These are phyloP conservation scores for Aspergillus unguis DNA, from an alignment of 2,329 filamentous ascomycete species.

Conservation along the genomic window DNA sequence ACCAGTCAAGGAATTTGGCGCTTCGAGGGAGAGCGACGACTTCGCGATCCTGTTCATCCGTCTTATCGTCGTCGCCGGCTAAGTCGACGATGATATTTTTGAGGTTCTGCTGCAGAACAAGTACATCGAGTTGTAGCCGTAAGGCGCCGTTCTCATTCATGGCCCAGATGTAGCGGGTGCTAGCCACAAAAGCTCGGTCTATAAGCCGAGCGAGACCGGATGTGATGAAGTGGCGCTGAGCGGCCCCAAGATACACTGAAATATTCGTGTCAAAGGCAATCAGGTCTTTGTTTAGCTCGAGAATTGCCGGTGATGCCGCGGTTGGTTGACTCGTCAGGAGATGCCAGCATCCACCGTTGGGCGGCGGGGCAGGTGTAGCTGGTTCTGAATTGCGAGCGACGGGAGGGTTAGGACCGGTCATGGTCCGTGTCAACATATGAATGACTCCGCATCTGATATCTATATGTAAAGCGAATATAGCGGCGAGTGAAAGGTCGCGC, in stretches of 20 bases:
- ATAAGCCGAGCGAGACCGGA: slow-evolving; percentile 73
- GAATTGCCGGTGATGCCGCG: slow-evolving; percentile 60
- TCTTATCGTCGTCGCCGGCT: slow-evolving; percentile 12
- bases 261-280: slow-evolving; percentile 85
- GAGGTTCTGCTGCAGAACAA: slow-evolving; percentile 93
- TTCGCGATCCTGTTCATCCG: slow-evolving; percentile 23
- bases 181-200: slow-evolving; percentile 72
- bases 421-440: slow-evolving; percentile 66
- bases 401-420: slow-evolving; percentile 55
- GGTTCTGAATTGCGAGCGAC: slow-evolving; percentile 33
- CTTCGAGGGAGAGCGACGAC: slow-evolving; percentile 42
- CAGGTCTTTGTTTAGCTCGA: slow-evolving; percentile 79
- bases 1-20: slow-evolving; percentile 48
- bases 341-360: slow-evolving; percentile 64
- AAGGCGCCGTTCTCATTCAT: slow-evolving; percentile 82
- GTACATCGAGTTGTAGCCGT: slow-evolving; percentile 89
- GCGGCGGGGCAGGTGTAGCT: slow-evolving; percentile 58
- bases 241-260: slow-evolving; percentile 65
- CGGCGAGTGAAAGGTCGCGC: slow-evolving; percentile 71
- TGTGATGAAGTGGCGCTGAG: slow-evolving; percentile 72
- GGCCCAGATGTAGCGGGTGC: slow-evolving; percentile 66
- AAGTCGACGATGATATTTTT: slow-evolving; percentile 70
- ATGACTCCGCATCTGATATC: slow-evolving; percentile 84
- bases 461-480: slow-evolving; percentile 81
- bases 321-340: slow-evolving; percentile 42